Evolutionary conservation across 225 moss, liverwort and hornwort species (phyloP).

Genomic region (Physcomitrellopsis africana): DNA sequence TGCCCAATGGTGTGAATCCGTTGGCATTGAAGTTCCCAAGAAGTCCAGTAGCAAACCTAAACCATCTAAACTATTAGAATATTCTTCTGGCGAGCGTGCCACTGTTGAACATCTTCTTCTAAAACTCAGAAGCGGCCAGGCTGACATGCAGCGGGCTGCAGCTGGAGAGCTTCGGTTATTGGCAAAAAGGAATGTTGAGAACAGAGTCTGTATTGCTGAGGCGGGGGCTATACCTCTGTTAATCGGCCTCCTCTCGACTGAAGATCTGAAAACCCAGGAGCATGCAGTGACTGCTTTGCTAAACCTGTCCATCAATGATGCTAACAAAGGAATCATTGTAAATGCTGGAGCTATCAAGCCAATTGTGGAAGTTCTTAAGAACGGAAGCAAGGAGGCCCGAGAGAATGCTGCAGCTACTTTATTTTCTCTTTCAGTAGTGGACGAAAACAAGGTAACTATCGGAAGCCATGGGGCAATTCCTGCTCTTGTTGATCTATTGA

Average conservation of each 20-base stretch:
- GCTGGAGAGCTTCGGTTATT: slow-evolving; percentile 65
- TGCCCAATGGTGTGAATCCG: slow-evolving; percentile 66
- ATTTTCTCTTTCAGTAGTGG: slow-evolving; percentile 66
- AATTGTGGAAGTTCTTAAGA: slow-evolving; percentile 73
- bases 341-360: slow-evolving; percentile 67
- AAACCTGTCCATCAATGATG: slow-evolving; percentile 69
- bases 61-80: slow-evolving; percentile 28
- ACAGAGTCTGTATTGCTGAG: slow-evolving; percentile 70
- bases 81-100: slow-evolving; percentile 51
- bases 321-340: slow-evolving; percentile 67
- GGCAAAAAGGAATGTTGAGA: slow-evolving; percentile 68
- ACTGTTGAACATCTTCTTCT: slow-evolving; percentile 56
- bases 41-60: slow-evolving; percentile 33
- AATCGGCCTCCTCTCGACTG: slow-evolving; percentile 52
- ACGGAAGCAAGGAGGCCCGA: slow-evolving; percentile 68
- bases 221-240: slow-evolving; percentile 70
- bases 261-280: slow-evolving; percentile 64
- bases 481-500: slow-evolving; percentile 63
- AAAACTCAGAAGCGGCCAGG: slow-evolving; percentile 55
- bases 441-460: slow-evolving; percentile 69
- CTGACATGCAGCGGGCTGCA: slow-evolving; percentile 63
- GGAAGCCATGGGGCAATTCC: slow-evolving; percentile 69
- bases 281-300: slow-evolving; percentile 74
- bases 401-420: slow-evolving; percentile 76
- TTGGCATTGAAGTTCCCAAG: slow-evolving; percentile 59